A percentile compares a stretch with the other conserved stretches of the same genome.
These are phyloP conservation scores for Coemansia sp. DNA, from an alignment of 192 early-diverging fungal species.

Conservation along the genomic window DNA sequence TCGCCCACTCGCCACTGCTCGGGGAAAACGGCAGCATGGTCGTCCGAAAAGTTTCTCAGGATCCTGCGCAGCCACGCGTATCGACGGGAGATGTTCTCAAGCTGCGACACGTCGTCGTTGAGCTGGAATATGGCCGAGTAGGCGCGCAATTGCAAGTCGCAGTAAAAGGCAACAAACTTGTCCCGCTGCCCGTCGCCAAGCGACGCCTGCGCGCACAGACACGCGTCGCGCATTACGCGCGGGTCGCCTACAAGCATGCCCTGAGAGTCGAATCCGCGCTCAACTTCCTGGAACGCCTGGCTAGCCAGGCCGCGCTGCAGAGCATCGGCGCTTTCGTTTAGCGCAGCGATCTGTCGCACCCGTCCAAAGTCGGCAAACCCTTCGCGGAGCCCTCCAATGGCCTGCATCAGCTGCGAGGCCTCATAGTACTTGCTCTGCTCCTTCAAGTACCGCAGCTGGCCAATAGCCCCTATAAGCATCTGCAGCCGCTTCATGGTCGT, in stretches of 20 bases:
- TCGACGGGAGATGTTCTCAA: conserved; percentile 83
- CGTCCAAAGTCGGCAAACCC: conserved; percentile 76
- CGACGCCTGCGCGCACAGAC: conserved; percentile 69
- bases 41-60: conserved; percentile 90
- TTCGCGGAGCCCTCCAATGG: conserved; percentile 75
- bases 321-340: conserved; percentile 64
- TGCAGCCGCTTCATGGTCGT: conserved; percentile 84
- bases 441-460: conserved; percentile 70
- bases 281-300: conserved; percentile 75
- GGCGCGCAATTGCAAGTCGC: conserved; percentile 77
- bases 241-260: not conserved
- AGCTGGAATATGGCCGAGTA: conserved; percentile 82
- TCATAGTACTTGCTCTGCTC: conserved; percentile 77
- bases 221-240: conserved; percentile 71
- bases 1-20: conserved; percentile 66
- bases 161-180: conserved; percentile 67
- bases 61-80: conserved; percentile 93
- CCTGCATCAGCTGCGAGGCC: conserved; percentile 78
- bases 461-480: conserved; percentile 81
- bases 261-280: conserved; percentile 63
- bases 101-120: conserved; percentile 72
- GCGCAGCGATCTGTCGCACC: conserved; percentile 74
- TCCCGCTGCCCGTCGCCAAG: conserved; percentile 64
- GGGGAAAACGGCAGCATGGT: conserved; percentile 84
- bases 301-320: conserved; percentile 67